Base-by-base conservation (phyloP, 495 filamentous ascomycete species). In the Talaromyces adpressus region DNA sequence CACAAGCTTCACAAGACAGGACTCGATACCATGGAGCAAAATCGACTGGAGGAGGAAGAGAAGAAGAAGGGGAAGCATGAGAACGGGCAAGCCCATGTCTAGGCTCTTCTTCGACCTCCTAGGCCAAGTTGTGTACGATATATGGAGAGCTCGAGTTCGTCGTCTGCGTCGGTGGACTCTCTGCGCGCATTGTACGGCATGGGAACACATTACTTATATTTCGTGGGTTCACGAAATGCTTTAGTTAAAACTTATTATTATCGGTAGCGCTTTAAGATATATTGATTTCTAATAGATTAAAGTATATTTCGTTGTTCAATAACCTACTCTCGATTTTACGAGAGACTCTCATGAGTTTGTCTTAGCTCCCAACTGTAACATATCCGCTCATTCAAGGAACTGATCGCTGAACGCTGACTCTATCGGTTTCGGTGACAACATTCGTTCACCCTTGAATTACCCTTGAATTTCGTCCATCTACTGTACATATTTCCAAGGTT, bases 1-100 rank as follows among this genome's bases (percentile, higher is more conserved):
- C 86, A 89, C 62, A 76, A 83, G 3, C 75, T 86, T 63, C 78
- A 83, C 39, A 86, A 85, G 72, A 89, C 86, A 0, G 88, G 88
- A 9, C 71, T 90, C 57, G 76, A 81, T 12, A 45, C 29, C 16
- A 45, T 36, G 36, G 79, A 76, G 58, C 77, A 82, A 60, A 77
- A 83, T 64, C 67, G 70, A 60, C 57, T 36, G 20, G 57, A 60
- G 57, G 57, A 60, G 41, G 30, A 36, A 41, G 57, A 60, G 57
- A 60, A 60, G 25, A 60, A 45, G 57, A 60, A 60, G 36, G 57
- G 29, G 20, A 56, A 56, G 23, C 52, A 56, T 23, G 52, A 56
- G 52, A 56, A 56, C 16, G 52, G 52, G 29, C 52, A 56, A 56
- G 52, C 52, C 52, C 52, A 27, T 56, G 52, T 56, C 52, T 56